Conservation (phyloP, 2,329 filamentous ascomycete species). For the Cercospora sp. region DNA sequence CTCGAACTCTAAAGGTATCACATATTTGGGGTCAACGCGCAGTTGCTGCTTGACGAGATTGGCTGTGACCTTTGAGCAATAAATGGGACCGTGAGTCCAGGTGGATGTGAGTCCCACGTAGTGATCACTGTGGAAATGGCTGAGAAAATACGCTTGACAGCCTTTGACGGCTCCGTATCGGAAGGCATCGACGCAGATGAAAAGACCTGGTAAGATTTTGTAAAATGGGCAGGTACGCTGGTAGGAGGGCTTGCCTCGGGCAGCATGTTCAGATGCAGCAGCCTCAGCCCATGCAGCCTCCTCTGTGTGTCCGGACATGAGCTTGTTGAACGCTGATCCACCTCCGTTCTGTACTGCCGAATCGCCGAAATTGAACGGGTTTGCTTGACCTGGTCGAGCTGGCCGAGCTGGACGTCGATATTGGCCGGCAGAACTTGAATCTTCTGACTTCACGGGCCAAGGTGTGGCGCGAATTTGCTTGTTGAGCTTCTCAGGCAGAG, state of each 20-base stretch:
- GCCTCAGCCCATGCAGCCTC: constrained; percentile 86
- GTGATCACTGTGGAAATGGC: constrained; percentile 97
- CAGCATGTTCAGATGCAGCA: constrained; percentile 73
- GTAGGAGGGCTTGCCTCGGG: constrained; percentile 81
- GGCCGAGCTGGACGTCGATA: constrained; percentile 66
- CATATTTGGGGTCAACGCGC: constrained; percentile 79
- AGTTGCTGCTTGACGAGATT: constrained; percentile 87
- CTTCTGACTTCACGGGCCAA: constrained; percentile 21
- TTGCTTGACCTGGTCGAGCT: constrained; percentile 76
- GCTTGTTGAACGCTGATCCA: constrained; percentile 79
- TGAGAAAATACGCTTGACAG: constrained; percentile 92
- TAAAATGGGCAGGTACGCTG: constrained; percentile 95
- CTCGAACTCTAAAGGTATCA: constrained; percentile 85
- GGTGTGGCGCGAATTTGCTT: constrained; percentile 19
- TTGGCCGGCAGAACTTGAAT: constrained; percentile 48
- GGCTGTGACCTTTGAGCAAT: constrained; percentile 89
- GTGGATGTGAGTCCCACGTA: constrained; percentile 86
- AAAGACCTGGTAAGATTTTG: constrained; percentile 93
- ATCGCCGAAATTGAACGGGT: constrained; percentile 65
- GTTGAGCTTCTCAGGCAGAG: constrained; percentile 46
- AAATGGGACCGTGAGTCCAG: constrained; percentile 93
- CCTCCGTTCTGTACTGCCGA: constrained; percentile 32
- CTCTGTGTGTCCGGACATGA: constrained; percentile 92
- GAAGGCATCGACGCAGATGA: constrained; percentile 93
- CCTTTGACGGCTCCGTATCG: constrained; percentile 90